A percentile compares a stretch with the other conserved stretches of the same genome.
These are phyloP conservation scores for Discostella stelligeroides DNA, from an alignment of 108 stramenopile species.

Conservation along the genomic window DNA sequence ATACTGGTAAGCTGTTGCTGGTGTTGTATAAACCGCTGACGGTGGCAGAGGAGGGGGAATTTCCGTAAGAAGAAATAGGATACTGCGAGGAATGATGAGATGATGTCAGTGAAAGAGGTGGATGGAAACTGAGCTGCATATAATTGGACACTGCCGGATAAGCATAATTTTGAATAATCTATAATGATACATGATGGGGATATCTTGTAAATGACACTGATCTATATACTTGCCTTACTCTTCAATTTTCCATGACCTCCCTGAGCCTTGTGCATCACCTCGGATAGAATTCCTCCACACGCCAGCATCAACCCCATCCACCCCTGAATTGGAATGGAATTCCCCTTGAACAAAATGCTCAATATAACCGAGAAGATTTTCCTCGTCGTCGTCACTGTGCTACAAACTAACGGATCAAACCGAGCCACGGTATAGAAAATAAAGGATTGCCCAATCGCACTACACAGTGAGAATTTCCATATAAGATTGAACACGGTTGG, in stretches of 20 bases:
- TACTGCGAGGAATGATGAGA: neutral
- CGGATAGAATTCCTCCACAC: constrained; percentile 66
- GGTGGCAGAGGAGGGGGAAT: constrained; percentile 21
- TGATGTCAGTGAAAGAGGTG: too few relatives aligned
- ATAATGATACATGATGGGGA: neutral
- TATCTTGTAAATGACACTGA: neutral
- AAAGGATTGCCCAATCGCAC: constrained; percentile 91
- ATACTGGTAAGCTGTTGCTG: constrained; percentile 85
- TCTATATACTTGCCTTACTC: constrained; percentile 35
- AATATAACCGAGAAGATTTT: constrained; percentile 92
- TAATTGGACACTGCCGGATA: too few relatives aligned
- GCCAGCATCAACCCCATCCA: constrained; percentile 75
- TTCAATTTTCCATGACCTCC: constrained; percentile 33
- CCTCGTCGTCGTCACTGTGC: constrained; percentile 94
- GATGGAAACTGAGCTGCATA: too few relatives aligned
- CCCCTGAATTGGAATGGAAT: constrained; percentile 56
- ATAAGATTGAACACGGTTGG: constrained; percentile 65
- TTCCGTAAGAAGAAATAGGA: neutral
- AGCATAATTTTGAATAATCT: neutral
- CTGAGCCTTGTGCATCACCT: constrained; percentile 49
- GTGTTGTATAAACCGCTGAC: constrained; percentile 59
- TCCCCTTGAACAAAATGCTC: constrained; percentile 75
- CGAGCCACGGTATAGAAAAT: constrained; percentile 89
- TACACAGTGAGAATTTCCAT: constrained; percentile 73
- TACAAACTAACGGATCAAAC: constrained; percentile 90